Evolutionary conservation across 345 rosid species (phyloP).

Genomic region (Brassica juncea): DNA sequence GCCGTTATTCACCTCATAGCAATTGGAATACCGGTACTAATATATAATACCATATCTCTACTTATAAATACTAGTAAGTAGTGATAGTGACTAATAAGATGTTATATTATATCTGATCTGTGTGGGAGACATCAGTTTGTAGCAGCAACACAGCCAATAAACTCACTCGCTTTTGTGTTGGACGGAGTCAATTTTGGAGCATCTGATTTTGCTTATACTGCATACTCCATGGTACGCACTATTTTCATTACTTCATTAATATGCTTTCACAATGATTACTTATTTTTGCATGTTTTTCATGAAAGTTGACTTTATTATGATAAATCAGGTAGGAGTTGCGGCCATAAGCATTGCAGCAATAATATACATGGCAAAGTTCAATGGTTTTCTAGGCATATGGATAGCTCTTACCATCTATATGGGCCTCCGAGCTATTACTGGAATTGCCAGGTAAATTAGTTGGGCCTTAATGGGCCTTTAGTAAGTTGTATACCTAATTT

Average conservation of each 20-base stretch:
- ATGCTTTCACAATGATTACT: too few relatives aligned
- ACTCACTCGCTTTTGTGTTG: slow-evolving; percentile 84
- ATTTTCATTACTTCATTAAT: not conserved
- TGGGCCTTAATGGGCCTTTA: not conserved
- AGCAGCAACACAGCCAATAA: slow-evolving; percentile 94
- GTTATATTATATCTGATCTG: not conserved
- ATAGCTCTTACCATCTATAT: slow-evolving; percentile 79
- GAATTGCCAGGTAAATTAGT: slow-evolving; percentile 72
- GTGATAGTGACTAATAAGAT: slow-evolving; percentile 1
- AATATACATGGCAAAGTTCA: slow-evolving; percentile 55
- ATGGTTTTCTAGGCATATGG: slow-evolving; percentile 89
- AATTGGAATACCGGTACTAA: slow-evolving; percentile 76
- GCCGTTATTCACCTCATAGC: slow-evolving; percentile 66
- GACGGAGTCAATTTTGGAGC: slow-evolving; percentile 97
- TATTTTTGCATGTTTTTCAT: too few relatives aligned
- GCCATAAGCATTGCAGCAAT: slow-evolving; percentile 57
- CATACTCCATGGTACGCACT: slow-evolving; percentile 71
- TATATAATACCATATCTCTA: not conserved
- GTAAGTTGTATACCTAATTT: too few relatives aligned
- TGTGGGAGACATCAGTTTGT: slow-evolving; percentile 13
- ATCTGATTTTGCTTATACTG: slow-evolving; percentile 88
- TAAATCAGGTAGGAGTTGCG: slow-evolving; percentile 67
- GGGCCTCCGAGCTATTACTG: slow-evolving; percentile 77
- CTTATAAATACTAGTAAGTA: not conserved
- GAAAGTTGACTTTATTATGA: not conserved